A percentile compares a stretch with the other conserved stretches of the same genome.
These are phyloP conservation scores for Serendipita vermifera DNA, from an alignment of 768 basidiomycete species.

Conservation along the genomic window DNA sequence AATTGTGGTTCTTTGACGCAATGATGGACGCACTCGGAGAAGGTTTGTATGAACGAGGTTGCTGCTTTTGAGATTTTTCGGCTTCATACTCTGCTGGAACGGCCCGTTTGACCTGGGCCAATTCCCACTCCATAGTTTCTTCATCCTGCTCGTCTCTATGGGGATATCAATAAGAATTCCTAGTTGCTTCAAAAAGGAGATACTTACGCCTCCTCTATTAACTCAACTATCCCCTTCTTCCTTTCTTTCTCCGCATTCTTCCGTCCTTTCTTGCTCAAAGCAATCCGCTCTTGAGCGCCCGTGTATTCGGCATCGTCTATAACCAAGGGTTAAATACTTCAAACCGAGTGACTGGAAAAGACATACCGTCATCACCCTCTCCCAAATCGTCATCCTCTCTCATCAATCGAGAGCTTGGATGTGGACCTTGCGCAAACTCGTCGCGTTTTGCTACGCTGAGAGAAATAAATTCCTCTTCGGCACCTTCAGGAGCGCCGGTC, in stretches of 20 bases:
- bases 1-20: background rate
- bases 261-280: constrained; percentile 67
- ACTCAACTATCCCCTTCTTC: constrained; percentile 57
- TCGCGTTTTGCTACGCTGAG: constrained; percentile 48
- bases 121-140: constrained; percentile 75
- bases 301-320: constrained; percentile 79
- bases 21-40: constrained; percentile 44
- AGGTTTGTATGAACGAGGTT: constrained; percentile 43
- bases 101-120: constrained; percentile 66
- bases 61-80: background rate
- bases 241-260: constrained; percentile 57
- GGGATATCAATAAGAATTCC: constrained; percentile 11
- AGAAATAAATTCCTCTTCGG: constrained; percentile 63
- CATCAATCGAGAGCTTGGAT: constrained; percentile 70
- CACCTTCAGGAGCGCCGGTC: constrained; percentile 25
- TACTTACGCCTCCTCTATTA: constrained; percentile 69
- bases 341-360: background rate
- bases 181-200: background rate
- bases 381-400: constrained; percentile 82
- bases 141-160: constrained; percentile 68
- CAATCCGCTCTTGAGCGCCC: constrained; percentile 74
- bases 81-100: constrained; percentile 20
- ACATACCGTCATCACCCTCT: constrained; percentile 74
- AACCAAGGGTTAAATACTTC: constrained; percentile 1
- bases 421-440: constrained; percentile 52